Evolutionary conservation across 2,329 filamentous ascomycete species (phyloP), one percentile per base, ranked within the genome.

Genomic region (Aspergillus awamori): DNA sequence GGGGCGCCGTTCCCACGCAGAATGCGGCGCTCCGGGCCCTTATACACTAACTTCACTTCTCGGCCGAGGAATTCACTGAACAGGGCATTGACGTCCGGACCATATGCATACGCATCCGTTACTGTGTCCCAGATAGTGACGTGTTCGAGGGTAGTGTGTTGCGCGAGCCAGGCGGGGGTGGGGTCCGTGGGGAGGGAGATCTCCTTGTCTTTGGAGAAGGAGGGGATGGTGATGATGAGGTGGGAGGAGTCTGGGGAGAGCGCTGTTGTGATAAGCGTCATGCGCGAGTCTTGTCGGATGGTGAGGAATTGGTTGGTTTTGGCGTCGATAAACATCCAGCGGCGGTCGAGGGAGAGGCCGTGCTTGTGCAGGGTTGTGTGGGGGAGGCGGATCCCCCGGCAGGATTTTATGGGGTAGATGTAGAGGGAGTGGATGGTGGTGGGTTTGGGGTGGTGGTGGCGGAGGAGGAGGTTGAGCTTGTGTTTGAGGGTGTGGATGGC

Each of bases 401-500:
- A 89, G 62, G 86, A 89, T 70, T 89, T 89, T 68, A 89, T 85
- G 11, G 87, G 87, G 70, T 89, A 88, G 67, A 88, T 80, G 59
- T 81, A 82, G 10, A 89, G 76, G 8, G 71, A 70, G 61, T 70
- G 59, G 30, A 77, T 71, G 60, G 64, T 74, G 39, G 64, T 70
- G 52, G 66, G 63, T 47, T 65, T 65, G 53, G 49, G 59, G 30
- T 65, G 54, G 26, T 62, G 51, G 38, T 65, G 28, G 39, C 61
- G 58, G 6, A 65, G 57, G 6, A 65, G 57, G 41, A 66, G 47
- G 41, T 70, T 28, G 5, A 70, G 26, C 10, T 36, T 36, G 24
- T 65, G 63, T 4, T 64, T 43, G 6, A 64, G 53, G 45, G 66
- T 48, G 47, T 71, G 36, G 8, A 68, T 38, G 49, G 20, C 11